Evolutionary conservation across 2,329 filamentous ascomycete species (phyloP), one percentile per base, ranked within the genome.

Genomic region (Lojkania enalia): DNA sequence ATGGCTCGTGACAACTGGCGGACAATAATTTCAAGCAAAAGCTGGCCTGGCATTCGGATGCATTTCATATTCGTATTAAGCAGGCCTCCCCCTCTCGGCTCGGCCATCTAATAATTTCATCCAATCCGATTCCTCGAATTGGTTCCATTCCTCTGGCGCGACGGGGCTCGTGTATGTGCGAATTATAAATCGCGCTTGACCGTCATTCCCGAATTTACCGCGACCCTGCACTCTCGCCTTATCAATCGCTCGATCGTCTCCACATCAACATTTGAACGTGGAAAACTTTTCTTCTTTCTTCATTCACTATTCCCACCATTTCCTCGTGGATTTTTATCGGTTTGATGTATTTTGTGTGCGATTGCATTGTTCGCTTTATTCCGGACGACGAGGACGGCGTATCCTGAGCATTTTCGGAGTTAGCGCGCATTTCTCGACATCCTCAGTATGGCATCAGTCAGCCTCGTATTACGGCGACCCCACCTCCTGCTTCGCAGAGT

Each of bases 401-500:
- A 18, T 25, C 12, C 14, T 33, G 9, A 11, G 9, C 23, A 27
- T 9, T 11, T 9, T 6, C 14, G 30, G 14, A 9, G 7, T 9
- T 27, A 7, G 23, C 23, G 23, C 23, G 19, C 13, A 4, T 35
- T n/a, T 27, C 23, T 7, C 7, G n/a, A 7, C n/a, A 7, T 27
- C 23, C 14, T 30, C 25, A 27, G 27, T 3, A 53, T 55, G 49
- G 52, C 52, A 5, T 49, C 46, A 11, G 32, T 58, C 27, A 47
- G 41, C 23, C 48, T 58, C 35, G 48, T 44, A 20, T 27, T 58
- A 1, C 44, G 51, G 11, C 45, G 49, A 3, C 53, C 55, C 2
- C 49, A 55, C 4, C 44, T 53, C 14, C 45, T 58, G 19, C 54
- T 58, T 23, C 43, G 46, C 42, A 44, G 42, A 23, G n/a, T 41